Percentiles rank a stretch among this genome's conserved stretches.
These are phyloP conservation scores for Phellinidium pouzarii DNA, from an alignment of 1,284 basidiomycete genomes.

Conservation along the genomic window DNA sequence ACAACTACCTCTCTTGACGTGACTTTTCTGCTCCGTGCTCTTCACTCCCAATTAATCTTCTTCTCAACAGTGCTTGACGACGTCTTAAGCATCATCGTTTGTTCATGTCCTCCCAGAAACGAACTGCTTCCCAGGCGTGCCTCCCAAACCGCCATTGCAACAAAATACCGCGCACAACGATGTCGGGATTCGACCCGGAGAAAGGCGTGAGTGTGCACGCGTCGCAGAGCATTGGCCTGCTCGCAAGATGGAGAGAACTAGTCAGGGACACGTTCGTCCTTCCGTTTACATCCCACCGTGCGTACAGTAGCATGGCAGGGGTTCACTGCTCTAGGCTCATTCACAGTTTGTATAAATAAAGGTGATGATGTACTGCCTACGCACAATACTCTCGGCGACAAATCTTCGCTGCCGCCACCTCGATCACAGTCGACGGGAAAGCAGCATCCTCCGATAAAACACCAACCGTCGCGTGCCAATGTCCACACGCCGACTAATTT, in stretches of 20 bases:
- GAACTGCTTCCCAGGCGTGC: constrained; percentile 16
- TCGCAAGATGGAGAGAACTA: constrained; percentile 6
- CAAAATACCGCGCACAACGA: constrained; percentile 7
- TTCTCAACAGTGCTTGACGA: not conserved
- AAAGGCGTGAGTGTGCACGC: constrained; percentile 1
- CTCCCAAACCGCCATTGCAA: constrained; percentile 1
- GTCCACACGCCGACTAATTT: constrained; percentile 11
- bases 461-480: not conserved
- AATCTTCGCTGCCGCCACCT: not conserved
- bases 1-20: too few species aligned
- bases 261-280: constrained; percentile 3
- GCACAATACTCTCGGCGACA: not conserved
- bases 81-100: not conserved
- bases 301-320: not conserved
- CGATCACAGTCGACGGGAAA: not conserved
- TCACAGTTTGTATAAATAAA: not conserved
- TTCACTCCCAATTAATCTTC: too few species aligned
- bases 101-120: constrained; percentile 12
- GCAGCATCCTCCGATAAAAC: not conserved
- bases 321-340: not conserved
- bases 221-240: not conserved
- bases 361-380: not conserved
- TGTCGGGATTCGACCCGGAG: constrained; percentile 5
- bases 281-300: not conserved
- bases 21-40: too few species aligned